Base-by-base conservation (phyloP, 441 rosid genomes). In the Omphalea diandra region DNA sequence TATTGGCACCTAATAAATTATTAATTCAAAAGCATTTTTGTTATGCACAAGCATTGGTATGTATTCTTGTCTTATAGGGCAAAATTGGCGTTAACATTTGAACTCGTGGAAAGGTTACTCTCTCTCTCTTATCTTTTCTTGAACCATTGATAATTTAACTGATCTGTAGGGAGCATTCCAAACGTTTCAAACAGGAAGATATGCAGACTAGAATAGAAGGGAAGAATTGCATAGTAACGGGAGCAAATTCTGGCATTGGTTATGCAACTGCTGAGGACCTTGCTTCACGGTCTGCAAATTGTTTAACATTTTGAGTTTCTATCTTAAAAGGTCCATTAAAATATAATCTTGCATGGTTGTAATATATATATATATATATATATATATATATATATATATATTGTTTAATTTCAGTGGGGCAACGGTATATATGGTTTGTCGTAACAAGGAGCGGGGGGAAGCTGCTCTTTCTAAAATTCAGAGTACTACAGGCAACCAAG, bases 171-270 rank as follows among this genome's bases (percentile, higher is more conserved):
- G 89, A 87, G 52, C 94, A 88, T 61, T 74, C 97, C 1, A 88
- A 89, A 78, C 84, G 68, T 55, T 91, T 94, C 72, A 86, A 79
- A 63, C 76, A 82, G 0, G 95, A 91, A 75, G 97, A 94, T 70
- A 85, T 83, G 87, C 81, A 91, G 71, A 63, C 58, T 44, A 73
- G 66, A 54, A 83, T 88, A 0, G 87, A 90, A 9, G 97, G 97
- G 67, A 85, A 86, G 83, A 90, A 87, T 63, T 91, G 95, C 79
- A 68, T 94, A 8, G 95, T 91, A 20, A 94, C 97, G 1, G 97
- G 98, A 67, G 97, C 97, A 4, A 94, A 91, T 77, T 85, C 98
- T 24, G 97, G 97, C 68, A 83, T 91, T 74, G 98, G 98, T 66
- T 94, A 75, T 79, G 89, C 97, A 7, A 77, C 96, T 26, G 94